Conservation (phyloP, 202 grass and related monocot genomes). For the Setaria viridis region DNA sequence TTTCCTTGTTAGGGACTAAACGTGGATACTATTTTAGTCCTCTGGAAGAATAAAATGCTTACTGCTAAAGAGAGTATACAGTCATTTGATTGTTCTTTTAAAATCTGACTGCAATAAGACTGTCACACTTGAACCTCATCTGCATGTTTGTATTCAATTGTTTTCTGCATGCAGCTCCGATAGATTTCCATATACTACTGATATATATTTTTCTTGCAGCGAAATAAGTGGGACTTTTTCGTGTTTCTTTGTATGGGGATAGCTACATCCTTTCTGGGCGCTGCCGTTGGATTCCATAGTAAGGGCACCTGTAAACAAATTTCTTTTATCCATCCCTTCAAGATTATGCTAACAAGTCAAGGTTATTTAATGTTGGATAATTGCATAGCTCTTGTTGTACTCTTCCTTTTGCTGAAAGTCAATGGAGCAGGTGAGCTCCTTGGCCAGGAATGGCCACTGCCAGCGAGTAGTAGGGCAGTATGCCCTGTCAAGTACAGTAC, state of each 20-base stretch:
- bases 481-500: no score
- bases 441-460: no score
- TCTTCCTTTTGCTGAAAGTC: no score
- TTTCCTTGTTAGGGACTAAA: conserved; percentile 12
- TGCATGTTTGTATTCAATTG: conserved; percentile 28
- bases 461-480: no score
- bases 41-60: conserved; percentile 19
- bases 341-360: conserved; percentile 37
- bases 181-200: conserved; percentile 28
- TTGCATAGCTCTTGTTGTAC: no score
- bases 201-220: conserved; percentile 61
- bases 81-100: conserved; percentile 18
- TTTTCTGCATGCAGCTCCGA: conserved; percentile 15
- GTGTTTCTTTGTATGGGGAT: conserved; percentile 90
- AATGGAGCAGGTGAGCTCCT: no score
- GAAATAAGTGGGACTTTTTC: conserved; percentile 95
- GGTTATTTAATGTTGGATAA: conserved; percentile 22
- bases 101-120: conserved; percentile 26
- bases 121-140: not conserved
- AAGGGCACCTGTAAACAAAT: conserved; percentile 49
- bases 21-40: not conserved
- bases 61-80: not conserved
- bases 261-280: conserved; percentile 63
- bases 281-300: conserved; percentile 76
- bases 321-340: conserved; percentile 20